Evolutionary conservation across 805 yeast genomes (phyloP).

Genomic region (Candida boleticola): DNA sequence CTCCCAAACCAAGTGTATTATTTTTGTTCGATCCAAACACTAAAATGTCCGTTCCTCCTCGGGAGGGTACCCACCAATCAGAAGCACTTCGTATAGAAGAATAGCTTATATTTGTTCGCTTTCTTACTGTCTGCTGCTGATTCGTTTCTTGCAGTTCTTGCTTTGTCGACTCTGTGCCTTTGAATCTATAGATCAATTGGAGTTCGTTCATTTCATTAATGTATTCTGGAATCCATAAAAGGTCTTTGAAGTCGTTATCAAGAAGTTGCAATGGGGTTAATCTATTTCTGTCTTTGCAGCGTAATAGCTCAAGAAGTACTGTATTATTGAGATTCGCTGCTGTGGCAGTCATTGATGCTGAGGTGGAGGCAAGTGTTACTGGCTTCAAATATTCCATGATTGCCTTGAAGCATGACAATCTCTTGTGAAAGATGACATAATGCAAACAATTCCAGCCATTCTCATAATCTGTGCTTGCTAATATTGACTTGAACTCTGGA

Average conservation of each 20-base stretch:
- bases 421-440: slow-evolving; percentile 57
- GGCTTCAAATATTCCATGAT: slow-evolving; percentile 25
- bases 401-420: slow-evolving; percentile 51
- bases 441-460: slow-evolving; percentile 84
- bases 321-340: slow-evolving; percentile 20
- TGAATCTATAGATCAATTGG: slow-evolving; percentile 23
- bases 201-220: slow-evolving; percentile 31
- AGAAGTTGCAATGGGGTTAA: slow-evolving; percentile 71
- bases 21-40: slow-evolving; percentile 65
- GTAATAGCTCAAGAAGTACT: slow-evolving; percentile 37
- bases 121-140: neutral
- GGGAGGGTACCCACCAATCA: slow-evolving; percentile 40
- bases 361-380: slow-evolving; percentile 4
- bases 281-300: slow-evolving; percentile 66
- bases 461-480: slow-evolving; percentile 58
- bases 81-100: slow-evolving; percentile 11
- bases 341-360: slow-evolving; percentile 4
- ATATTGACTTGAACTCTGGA: slow-evolving; percentile 41
- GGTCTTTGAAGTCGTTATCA: slow-evolving; percentile 42
- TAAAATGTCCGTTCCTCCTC: slow-evolving; percentile 60
- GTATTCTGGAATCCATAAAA: slow-evolving; percentile 43
- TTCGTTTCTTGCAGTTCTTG: neutral
- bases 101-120: slow-evolving; percentile 1
- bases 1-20: slow-evolving; percentile 65
- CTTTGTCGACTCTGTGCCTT: neutral